Conservation (phyloP, 179 eudicot genomes). For the Corrigiola litoralis region DNA sequence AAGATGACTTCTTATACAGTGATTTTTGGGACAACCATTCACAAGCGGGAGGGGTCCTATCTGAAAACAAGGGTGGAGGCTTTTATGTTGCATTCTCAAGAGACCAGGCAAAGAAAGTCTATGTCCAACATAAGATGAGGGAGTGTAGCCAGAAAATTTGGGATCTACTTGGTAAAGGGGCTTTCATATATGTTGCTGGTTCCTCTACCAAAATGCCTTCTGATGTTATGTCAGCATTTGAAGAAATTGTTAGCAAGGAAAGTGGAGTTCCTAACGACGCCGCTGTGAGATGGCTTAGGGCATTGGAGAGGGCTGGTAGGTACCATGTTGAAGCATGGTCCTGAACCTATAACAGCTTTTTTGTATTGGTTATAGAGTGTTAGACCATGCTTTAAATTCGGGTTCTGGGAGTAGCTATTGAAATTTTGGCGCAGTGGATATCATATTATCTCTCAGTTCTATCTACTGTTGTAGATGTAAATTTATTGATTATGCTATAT, state of each 20-base stretch:
- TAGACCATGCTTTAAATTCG: background rate
- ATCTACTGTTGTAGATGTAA: too few relatives aligned
- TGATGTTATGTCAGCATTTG: constrained; percentile 73
- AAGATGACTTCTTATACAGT: constrained; percentile 60
- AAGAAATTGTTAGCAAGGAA: constrained; percentile 65
- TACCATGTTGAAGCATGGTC: constrained; percentile 96
- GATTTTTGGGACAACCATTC: constrained; percentile 78
- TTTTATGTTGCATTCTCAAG: constrained; percentile 85
- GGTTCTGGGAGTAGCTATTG: background rate
- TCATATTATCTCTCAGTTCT: too few relatives aligned
- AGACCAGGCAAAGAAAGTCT: constrained; percentile 80
- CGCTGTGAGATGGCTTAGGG: constrained; percentile 72
- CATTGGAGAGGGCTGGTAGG: constrained; percentile 82
- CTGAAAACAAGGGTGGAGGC: constrained; percentile 89
- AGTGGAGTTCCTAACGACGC: constrained; percentile 59
- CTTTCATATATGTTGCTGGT: constrained; percentile 76
- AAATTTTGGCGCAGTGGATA: too few relatives aligned
- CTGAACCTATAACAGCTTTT: constrained; percentile 19
- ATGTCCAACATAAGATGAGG: constrained; percentile 86
- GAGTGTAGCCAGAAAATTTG: constrained; percentile 62
- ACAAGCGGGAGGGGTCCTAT: constrained; percentile 53
- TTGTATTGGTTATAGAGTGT: too few relatives aligned
- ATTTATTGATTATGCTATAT: too few relatives aligned
- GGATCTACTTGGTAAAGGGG: constrained; percentile 70
- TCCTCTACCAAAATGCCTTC: constrained; percentile 91